Evolutionary conservation across 2,329 filamentous ascomycete species (phyloP).

Genomic region (Nothopassalora personata): DNA sequence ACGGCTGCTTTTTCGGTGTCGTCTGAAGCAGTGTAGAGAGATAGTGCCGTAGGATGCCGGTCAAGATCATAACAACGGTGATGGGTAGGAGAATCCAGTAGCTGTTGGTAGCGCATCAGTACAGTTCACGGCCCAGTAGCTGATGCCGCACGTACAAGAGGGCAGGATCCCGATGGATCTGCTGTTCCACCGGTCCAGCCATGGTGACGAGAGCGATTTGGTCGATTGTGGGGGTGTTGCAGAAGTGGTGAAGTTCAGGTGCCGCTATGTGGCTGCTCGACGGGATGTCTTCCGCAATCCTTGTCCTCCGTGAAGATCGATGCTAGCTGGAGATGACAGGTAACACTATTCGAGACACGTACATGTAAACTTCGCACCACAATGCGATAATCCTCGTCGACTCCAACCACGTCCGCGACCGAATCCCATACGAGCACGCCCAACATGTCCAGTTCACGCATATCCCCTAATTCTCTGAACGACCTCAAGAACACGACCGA

Average conservation of each 20-base stretch:
- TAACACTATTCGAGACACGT: neutral
- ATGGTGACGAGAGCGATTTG: constrained; percentile 44
- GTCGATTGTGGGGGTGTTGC: neutral
- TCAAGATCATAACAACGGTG: constrained; percentile 95
- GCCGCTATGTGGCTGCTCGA: neutral
- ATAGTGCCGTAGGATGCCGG: constrained; percentile 93
- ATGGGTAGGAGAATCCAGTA: constrained; percentile 99
- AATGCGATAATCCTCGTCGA: constrained; percentile 2
- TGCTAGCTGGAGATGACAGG: neutral
- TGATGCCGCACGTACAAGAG: constrained; percentile 66
- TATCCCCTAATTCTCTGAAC: constrained; percentile 42
- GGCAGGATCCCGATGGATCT: constrained; percentile 97
- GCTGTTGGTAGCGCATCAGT: constrained; percentile 47
- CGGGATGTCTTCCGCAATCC: neutral
- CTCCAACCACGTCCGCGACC: neutral
- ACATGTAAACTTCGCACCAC: neutral
- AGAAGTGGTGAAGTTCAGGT: neutral
- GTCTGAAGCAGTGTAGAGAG: constrained; percentile 84
- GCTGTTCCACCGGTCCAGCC: constrained; percentile 82
- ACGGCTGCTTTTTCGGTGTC: constrained; percentile 74
- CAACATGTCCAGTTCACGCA: constrained; percentile 31
- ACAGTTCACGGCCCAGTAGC: constrained; percentile 15
- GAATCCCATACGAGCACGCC: neutral
- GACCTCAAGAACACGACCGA: constrained; percentile 96
- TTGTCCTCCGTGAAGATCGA: neutral